Base-by-base conservation (phyloP, 2,329 filamentous ascomycete species). In the Paramyrothecium sp. region DNA sequence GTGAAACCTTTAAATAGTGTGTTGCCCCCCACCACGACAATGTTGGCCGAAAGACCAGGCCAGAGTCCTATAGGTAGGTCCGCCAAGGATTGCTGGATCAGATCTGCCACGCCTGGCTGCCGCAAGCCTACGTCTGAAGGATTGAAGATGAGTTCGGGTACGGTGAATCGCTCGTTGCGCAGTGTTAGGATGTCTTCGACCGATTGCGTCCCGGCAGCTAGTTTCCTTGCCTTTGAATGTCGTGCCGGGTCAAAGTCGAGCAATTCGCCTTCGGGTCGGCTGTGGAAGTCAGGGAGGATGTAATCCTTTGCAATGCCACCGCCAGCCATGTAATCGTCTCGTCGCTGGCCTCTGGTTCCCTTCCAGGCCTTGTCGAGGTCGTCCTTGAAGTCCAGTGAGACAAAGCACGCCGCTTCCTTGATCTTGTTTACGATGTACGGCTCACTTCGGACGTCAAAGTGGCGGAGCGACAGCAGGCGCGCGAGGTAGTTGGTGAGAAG, bases 391-490 rank as follows among this genome's bases (percentile, higher is more conserved):
- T 96, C 86, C 1, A 84, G 77, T 2, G 90, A 89, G 12, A 97
- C 87, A 65, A 90, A 98, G 69, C 91, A 96, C 1, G 90, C 87
- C 4, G 89, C 83, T 71, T 99, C 95, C 70, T 99, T 99, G 73
- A 98, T 93, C 72, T 97, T 91, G 67, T 97, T 97, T 70, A 97
- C 92, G 53, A 98, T 89, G 71, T 96, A 89, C 1, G 90, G 89
- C 66, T 99, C 95, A 71, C 96, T 93, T 60, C 95, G 87, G 86
- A 99, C 93, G 71, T 97, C 94, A 73, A 96, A 97, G 68, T 97
- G 92, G 7, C 95, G 89, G 16, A 96, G 82, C 1, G 93, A 97
- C 19, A 98, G 86, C 17, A 96, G 82, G 56, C 95, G 90, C 51
- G 95, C 94, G 34, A 99, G 81, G 70, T 96, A 90, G 71, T 98